Conservation (phyloP, 306 rosid species). For the Astragalus glycyphyllos region DNA sequence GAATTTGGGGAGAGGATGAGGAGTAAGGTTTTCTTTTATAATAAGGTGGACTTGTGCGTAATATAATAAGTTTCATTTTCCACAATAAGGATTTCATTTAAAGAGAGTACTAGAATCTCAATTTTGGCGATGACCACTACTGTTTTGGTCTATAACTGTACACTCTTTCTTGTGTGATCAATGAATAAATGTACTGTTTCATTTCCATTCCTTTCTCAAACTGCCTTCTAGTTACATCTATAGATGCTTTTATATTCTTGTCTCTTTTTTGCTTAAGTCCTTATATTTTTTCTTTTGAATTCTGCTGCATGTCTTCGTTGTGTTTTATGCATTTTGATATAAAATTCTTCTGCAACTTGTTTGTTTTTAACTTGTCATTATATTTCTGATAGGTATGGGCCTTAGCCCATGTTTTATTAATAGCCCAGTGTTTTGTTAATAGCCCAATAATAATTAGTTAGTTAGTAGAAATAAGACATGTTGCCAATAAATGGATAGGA, state of each 20-base stretch:
- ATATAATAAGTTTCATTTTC: conserved; percentile 26
- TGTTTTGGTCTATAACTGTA: neutral
- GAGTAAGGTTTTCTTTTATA: neutral
- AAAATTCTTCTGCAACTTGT: conserved; percentile 7
- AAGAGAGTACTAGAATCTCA: conserved; percentile 23
- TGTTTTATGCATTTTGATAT: conserved; percentile 19
- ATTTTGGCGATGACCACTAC: conserved; percentile 27
- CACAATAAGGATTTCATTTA: conserved; percentile 28
- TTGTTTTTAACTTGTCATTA: neutral
- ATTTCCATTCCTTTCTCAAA: conserved; percentile 30
- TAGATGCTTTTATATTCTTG: conserved; percentile 12
- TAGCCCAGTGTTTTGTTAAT: no score
- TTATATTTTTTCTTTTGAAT: conserved; percentile 13
- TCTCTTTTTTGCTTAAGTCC: conserved; percentile 29
- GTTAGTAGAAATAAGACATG: no score
- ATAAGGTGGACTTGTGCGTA: conserved; percentile 2
- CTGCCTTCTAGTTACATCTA: conserved; percentile 12
- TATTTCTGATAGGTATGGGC: no score
- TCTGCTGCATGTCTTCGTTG: conserved; percentile 25
- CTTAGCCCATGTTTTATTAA: no score
- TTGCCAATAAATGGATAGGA: no score
- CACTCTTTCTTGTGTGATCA: conserved; percentile 14
- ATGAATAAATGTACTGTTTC: neutral
- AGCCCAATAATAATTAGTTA: no score
- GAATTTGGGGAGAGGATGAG: conserved; percentile 26